phyloP scores from a whole-genome alignment of 768 basidiomycete species.

The Agaricus blazei region DNA sequence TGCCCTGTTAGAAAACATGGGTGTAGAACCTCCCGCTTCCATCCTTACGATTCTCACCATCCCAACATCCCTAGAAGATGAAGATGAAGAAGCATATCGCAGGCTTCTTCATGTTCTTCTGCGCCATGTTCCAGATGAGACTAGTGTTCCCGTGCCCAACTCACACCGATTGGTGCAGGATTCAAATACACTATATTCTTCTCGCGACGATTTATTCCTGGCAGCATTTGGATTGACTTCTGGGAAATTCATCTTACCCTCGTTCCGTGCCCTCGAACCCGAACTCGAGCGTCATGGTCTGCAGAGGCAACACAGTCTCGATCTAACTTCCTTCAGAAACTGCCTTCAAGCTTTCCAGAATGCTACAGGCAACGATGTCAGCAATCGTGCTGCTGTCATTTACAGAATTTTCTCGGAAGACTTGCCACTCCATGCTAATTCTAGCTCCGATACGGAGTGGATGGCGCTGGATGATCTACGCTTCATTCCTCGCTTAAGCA shows the following conservation, averaged over 20 bases:
- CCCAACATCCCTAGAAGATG: constrained; percentile 11
- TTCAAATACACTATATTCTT: constrained; percentile 26
- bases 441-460: constrained; percentile 21
- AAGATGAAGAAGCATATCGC: constrained; percentile 12
- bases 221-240: constrained; percentile 29
- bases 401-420: constrained; percentile 29
- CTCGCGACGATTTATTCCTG: constrained; percentile 27
- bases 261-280: constrained; percentile 24
- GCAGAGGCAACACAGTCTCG: constrained; percentile 20
- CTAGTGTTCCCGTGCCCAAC: constrained; percentile 28
- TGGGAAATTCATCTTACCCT: constrained; percentile 24
- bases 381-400: constrained; percentile 23
- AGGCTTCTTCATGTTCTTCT: not conserved
- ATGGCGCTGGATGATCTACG: constrained; percentile 23
- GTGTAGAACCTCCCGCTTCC: not conserved
- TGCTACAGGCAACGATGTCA: constrained; percentile 14
- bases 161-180: constrained; percentile 17
- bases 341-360: constrained; percentile 30
- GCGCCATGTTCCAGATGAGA: not conserved
- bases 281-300: constrained; percentile 25
- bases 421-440: constrained; percentile 24
- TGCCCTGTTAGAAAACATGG: not conserved
- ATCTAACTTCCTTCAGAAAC: constrained; percentile 27
- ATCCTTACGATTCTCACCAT: not conserved
- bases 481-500: constrained; percentile 36